Evolutionary conservation across 768 basidiomycete genomes (phyloP), one percentile per base, ranked within the genome.

Genomic region (Hypholoma fasciculare): DNA sequence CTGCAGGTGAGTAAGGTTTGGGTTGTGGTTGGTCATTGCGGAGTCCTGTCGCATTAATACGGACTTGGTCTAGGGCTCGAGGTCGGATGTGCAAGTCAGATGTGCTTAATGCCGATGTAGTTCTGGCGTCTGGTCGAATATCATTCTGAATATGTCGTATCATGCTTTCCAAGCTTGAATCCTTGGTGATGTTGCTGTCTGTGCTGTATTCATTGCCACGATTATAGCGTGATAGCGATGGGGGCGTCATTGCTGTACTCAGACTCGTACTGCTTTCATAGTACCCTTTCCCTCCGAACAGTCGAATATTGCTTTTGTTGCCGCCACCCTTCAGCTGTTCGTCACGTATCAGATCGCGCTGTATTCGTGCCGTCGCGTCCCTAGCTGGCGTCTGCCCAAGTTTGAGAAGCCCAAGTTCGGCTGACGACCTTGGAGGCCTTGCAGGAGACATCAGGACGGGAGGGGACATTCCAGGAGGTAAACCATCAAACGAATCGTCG

Each of bases 291-390:
- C 70, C 67, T 14, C 67, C 68, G 54, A 68, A 65, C 53, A 67
- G 2, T 7, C 6, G 30, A 9, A 6, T 34, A 34, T 34, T 54
- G 14, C 62, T 71, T 61, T 17, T 56, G 39, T 67, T 65, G 12
- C 63, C 67, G 1, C 67, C 71, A 61, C 71, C 74, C 48, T 72
- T 78, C 49, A 67, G 73, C 62, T 83, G 81, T 19, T 80, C 74
- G 57, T 83, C 79, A 20, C 79, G 82, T 17, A 93, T 72, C 2
- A 92, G 74, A 68, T 88, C 86, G 30, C 77, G 77, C 51, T 83
- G 80, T 52, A 94, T 90, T 13, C 88, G 79, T 11, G 81, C 76
- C 1, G 88, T 89, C 3, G 90, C 92, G 58, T 86, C 84, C 65
- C 82, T 87, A 30, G 78, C 80, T 0, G 93, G 93, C 2, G 92